phyloP scores from a whole-genome alignment of 768 basidiomycete genomes.

The Cubamyces sp. region DNA sequence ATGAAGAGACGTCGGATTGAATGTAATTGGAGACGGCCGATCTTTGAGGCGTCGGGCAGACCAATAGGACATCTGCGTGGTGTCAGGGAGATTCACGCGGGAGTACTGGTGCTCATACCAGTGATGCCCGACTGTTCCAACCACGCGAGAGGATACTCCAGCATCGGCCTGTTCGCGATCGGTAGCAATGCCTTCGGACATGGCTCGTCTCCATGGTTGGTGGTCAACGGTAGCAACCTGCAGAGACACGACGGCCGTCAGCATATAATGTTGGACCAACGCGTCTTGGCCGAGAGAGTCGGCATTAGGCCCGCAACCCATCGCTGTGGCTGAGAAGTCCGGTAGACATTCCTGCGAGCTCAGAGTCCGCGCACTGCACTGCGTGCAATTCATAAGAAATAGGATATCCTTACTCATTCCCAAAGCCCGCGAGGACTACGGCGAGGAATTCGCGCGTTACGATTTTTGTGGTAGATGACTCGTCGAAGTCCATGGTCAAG shows the following conservation, averaged over 20 bases:
- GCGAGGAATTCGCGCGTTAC: constrained; percentile 82
- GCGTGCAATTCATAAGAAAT: too few relatives aligned
- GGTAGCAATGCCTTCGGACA: constrained; percentile 89
- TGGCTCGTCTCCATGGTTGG: constrained; percentile 76
- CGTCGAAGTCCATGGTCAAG: constrained; percentile 64
- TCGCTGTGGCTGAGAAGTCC: constrained; percentile 15
- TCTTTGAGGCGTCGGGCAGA: constrained; percentile 81
- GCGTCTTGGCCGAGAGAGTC: too few relatives aligned
- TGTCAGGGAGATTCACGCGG: constrained; percentile 10
- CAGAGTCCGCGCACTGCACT: not conserved
- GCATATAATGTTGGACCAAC: not conserved
- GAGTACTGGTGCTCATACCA: constrained; percentile 49
- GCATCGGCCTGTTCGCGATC: constrained; percentile 84
- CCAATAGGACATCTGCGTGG: constrained; percentile 75
- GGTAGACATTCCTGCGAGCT: not conserved
- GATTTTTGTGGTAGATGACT: constrained; percentile 47
- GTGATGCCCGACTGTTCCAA: constrained; percentile 84
- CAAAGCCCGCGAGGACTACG: constrained; percentile 88
- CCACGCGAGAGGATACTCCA: constrained; percentile 86
- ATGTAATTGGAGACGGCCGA: constrained; percentile 82
- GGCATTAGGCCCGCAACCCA: constrained; percentile 24
- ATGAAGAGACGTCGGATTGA: constrained; percentile 69
- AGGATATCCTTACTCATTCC: constrained; percentile 70
- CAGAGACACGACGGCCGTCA: constrained; percentile 1
- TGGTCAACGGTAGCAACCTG: constrained; percentile 75